phyloP scores from a whole-genome alignment of 768 basidiomycete species.

The Rhodotorula kratochvilovae region DNA sequence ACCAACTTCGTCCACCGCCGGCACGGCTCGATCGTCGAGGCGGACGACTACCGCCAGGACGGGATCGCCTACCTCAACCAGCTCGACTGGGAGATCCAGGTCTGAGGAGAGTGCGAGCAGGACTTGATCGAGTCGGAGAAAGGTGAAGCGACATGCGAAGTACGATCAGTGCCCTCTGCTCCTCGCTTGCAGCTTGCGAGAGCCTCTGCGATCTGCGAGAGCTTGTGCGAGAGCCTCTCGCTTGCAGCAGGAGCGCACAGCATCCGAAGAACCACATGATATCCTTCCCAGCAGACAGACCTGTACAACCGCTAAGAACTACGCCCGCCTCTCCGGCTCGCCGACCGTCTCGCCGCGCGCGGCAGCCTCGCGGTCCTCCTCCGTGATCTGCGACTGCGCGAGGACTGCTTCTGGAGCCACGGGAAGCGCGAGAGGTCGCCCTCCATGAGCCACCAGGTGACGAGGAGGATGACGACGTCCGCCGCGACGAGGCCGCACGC shows the following conservation, averaged over 20 bases:
- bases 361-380: neutral
- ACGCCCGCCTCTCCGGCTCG: no score
- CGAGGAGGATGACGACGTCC: neutral
- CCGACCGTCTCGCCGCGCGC: constrained; percentile 1
- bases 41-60: constrained; percentile 18
- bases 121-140: no score
- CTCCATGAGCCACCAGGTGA: constrained; percentile 13
- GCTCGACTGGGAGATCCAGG: neutral
- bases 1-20: constrained; percentile 20
- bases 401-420: constrained; percentile 10
- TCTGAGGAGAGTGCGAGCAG: no score
- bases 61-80: constrained; percentile 7
- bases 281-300: no score
- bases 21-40: constrained; percentile 15
- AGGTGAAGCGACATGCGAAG: no score
- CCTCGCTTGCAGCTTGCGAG: no score
- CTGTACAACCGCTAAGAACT: no score
- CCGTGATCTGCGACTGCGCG: constrained; percentile 11
- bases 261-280: no score
- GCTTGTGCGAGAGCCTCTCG: no score
- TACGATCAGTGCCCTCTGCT: no score
- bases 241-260: no score
- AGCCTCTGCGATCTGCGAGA: no score
- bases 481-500: neutral
- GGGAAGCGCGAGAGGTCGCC: neutral